phyloP scores from a whole-genome alignment of 306 rosid genomes.

The Vachellia pachyceras region DNA sequence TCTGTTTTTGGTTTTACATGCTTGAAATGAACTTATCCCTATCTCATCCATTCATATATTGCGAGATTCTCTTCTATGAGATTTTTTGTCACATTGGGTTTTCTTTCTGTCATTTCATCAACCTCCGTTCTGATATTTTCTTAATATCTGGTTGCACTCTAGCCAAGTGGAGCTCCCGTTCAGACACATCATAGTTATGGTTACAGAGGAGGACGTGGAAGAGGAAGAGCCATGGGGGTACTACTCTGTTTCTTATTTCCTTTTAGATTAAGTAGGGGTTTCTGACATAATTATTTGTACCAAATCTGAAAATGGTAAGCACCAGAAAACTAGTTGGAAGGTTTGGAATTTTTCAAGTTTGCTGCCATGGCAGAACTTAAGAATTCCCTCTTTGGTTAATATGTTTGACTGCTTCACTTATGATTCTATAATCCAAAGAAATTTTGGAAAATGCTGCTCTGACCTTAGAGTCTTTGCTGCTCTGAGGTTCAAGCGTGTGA shows the following conservation, averaged over 20 bases:
- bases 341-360: not conserved
- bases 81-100: not conserved
- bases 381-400: not conserved
- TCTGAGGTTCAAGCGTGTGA: not conserved
- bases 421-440: not conserved
- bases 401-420: not conserved
- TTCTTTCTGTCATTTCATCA: constrained; percentile 10
- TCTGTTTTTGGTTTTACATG: constrained; percentile 9
- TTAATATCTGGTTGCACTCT: constrained; percentile 37
- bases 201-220: constrained; percentile 80
- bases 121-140: constrained; percentile 34
- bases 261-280: constrained; percentile 18
- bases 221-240: constrained; percentile 87
- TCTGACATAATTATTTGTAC: not conserved
- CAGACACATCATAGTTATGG: constrained; percentile 54
- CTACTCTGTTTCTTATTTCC: constrained; percentile 26
- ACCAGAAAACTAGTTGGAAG: not conserved
- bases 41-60: constrained; percentile 1
- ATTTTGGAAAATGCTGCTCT: not conserved
- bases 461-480: not conserved
- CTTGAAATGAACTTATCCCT: constrained; percentile 17
- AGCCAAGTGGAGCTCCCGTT: constrained; percentile 68
- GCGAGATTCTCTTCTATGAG: not conserved
- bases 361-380: not conserved
- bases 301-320: not conserved